A percentile compares a stretch with the other conserved stretches of the same genome.
Conservation (phyloP, 495 filamentous ascomycete species). For the Lasiosphaeris hirsuta region DNA sequence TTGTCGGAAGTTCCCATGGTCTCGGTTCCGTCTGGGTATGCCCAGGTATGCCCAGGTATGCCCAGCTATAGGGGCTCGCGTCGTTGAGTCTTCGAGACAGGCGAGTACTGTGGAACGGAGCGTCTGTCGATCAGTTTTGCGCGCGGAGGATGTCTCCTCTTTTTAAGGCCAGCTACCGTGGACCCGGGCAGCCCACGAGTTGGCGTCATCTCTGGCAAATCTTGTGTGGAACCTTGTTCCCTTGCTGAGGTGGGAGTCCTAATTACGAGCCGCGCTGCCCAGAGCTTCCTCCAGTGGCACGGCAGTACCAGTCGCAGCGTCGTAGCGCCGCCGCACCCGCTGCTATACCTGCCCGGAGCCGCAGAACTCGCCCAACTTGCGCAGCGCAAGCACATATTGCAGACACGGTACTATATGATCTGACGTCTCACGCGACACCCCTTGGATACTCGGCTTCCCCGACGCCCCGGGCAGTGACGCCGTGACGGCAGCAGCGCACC, state of each 20-base stretch:
- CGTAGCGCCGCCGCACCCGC: not conserved
- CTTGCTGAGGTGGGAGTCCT: not conserved
- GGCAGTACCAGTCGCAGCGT: not conserved
- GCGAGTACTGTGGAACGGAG: not conserved
- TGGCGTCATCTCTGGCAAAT: constrained; percentile 18
- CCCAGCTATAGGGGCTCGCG: no score
- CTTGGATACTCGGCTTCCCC: not conserved
- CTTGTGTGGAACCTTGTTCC: not conserved
- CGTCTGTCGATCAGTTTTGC: not conserved
- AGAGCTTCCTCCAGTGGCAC: not conserved
- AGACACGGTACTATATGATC: no score
- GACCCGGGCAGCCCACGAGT: not conserved
- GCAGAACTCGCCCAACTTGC: no score
- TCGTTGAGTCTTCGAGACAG: not conserved
- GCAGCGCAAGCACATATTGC: no score
- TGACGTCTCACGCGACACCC: not conserved
- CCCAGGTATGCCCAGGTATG: not conserved
- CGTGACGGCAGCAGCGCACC: not conserved
- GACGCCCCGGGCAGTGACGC: not conserved
- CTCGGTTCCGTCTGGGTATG: not conserved
- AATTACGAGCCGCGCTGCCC: not conserved
- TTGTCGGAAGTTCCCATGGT: constrained; percentile 21
- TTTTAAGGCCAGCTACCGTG: not conserved
- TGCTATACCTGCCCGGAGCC: not conserved
- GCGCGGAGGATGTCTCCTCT: not conserved